Percentiles rank a stretch among this genome's conserved stretches.
phyloP scores from a whole-genome alignment of 192 early-diverging fungal genomes.

The Gamsiella multidivaricata region DNA sequence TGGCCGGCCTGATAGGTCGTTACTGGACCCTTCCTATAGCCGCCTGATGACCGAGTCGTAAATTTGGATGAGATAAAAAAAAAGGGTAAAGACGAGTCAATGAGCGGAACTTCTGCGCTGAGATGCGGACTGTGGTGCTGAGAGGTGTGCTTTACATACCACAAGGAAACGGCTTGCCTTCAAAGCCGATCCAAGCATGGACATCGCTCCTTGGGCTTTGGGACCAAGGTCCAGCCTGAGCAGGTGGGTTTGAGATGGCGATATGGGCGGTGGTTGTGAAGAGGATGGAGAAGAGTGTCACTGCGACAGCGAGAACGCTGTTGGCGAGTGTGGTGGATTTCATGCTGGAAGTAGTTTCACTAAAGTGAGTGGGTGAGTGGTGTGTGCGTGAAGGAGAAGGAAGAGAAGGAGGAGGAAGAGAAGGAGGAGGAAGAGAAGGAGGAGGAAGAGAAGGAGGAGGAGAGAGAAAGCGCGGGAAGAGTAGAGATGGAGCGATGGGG shows the following conservation, averaged over 20 bases:
- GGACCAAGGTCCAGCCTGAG: conserved; percentile 44
- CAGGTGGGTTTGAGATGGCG: conserved; percentile 47
- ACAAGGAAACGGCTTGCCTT: conserved; percentile 48
- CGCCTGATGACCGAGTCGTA: conserved; percentile 9
- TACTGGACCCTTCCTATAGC: conserved; percentile 44
- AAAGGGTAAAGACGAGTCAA: too few species aligned
- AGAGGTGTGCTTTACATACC: conserved; percentile 17
- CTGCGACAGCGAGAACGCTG: conserved; percentile 10
- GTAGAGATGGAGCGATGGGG: too few species aligned
- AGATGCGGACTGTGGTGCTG: background rate
- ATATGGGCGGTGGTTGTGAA: conserved; percentile 39
- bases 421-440: too few species aligned
- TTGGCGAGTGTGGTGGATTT: background rate
- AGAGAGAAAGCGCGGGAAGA: too few species aligned
- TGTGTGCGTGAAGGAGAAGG: too few species aligned
- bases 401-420: too few species aligned
- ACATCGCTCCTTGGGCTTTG: conserved; percentile 19
- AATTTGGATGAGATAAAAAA: background rate
- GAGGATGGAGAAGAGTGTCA: conserved; percentile 19
- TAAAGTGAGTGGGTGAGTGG: too few species aligned
- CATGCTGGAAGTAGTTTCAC: too few species aligned
- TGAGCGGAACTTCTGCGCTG: too few species aligned
- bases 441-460: too few species aligned
- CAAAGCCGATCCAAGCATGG: conserved; percentile 40
- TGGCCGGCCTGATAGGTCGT: conserved; percentile 61